phyloP scores from a whole-genome alignment of 2,329 filamentous ascomycete species.

The Aspergillus clavatus region DNA sequence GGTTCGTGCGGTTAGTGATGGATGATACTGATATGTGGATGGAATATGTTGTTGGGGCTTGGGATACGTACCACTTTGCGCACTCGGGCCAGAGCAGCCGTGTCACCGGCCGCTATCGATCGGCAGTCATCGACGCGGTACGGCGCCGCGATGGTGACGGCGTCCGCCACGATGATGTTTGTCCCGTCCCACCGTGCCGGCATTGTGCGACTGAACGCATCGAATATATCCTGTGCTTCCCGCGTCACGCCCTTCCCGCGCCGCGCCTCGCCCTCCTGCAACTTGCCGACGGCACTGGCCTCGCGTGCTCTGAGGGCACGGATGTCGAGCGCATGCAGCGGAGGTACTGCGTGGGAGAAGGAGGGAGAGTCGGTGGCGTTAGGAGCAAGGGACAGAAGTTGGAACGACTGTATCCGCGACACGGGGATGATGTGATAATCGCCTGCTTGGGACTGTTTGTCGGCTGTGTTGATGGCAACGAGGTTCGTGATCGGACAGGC shows the following conservation, averaged over 20 bases:
- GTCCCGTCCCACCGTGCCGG: conserved; percentile 57
- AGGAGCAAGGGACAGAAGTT: conserved; percentile 46
- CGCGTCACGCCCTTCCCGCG: conserved; percentile 57
- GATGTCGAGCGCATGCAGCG: conserved; percentile 47
- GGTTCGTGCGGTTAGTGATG: neutral
- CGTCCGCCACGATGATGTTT: conserved; percentile 57
- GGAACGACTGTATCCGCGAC: conserved; percentile 54
- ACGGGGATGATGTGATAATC: conserved; percentile 60
- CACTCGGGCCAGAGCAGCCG: conserved; percentile 41
- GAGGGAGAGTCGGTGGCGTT: conserved; percentile 32
- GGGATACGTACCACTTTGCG: conserved; percentile 44
- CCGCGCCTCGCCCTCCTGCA: conserved; percentile 55
- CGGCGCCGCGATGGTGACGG: conserved; percentile 54
- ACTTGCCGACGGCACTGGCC: conserved; percentile 50
- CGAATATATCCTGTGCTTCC: conserved; percentile 60
- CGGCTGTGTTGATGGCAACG: conserved; percentile 54
- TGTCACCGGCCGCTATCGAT: conserved; percentile 37
- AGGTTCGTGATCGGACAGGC: conserved; percentile 58
- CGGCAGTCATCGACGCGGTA: conserved; percentile 55
- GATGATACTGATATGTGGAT: neutral
- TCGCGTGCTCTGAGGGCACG: conserved; percentile 53
- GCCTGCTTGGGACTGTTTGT: conserved; percentile 41
- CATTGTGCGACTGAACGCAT: conserved; percentile 57
- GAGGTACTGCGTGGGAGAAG: conserved; percentile 45
- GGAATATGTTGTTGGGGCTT: neutral